These are phyloP conservation scores for Leccinum discolor DNA, from an alignment of 1,284 basidiomycete genomes.

Conservation along the genomic window DNA sequence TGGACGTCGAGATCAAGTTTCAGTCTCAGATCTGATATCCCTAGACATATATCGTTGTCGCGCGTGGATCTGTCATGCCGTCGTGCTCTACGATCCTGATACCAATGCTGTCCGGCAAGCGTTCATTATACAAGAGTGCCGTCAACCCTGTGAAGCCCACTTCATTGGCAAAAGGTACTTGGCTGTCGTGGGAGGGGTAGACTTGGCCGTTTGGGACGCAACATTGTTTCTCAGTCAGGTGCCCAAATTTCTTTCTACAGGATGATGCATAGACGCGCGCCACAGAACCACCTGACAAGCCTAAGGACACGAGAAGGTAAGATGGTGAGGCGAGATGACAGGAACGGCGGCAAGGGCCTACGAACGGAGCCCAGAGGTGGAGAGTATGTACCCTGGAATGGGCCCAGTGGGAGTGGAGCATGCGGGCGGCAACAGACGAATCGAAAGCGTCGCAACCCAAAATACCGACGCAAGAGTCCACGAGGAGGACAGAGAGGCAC, in stretches of 20 bases:
- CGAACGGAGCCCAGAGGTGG: too few relatives aligned
- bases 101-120: constrained; percentile 69
- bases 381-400: too few relatives aligned
- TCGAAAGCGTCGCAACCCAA: too few relatives aligned
- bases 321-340: too few relatives aligned
- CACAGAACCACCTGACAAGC: too few relatives aligned
- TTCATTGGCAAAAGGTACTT: constrained; percentile 73
- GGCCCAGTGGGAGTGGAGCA: too few relatives aligned
- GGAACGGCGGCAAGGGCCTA: too few relatives aligned
- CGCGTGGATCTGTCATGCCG: constrained; percentile 80
- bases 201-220: constrained; percentile 78
- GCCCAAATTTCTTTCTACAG: constrained; percentile 25
- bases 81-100: constrained; percentile 79
- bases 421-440: too few relatives aligned
- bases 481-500: too few relatives aligned
- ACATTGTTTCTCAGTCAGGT: constrained; percentile 69
- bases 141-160: constrained; percentile 44
- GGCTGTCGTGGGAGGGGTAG: constrained; percentile 49
- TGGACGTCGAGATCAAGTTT: constrained; percentile 80
- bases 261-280: too few relatives aligned
- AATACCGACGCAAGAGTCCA: too few relatives aligned
- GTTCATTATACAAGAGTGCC: constrained; percentile 59
- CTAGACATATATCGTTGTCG: constrained; percentile 76
- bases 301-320: too few relatives aligned
- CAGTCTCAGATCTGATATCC: constrained; percentile 67